These are phyloP conservation scores for Ustulina deusta DNA, from an alignment of 2,329 filamentous ascomycete species.

Conservation along the genomic window DNA sequence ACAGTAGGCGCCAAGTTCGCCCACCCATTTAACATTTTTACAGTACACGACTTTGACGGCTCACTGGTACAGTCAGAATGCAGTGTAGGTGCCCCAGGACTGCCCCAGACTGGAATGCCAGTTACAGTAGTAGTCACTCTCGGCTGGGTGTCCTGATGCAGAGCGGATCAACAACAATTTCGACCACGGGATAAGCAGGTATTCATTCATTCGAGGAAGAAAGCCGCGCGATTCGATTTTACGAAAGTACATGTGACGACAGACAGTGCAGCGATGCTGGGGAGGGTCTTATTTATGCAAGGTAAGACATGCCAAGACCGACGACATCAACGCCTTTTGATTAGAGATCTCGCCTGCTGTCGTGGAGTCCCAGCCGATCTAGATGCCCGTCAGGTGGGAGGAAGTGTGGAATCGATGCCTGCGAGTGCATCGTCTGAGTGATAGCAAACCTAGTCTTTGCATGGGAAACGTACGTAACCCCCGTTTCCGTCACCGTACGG, in stretches of 20 bases:
- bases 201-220: slow-evolving; percentile 6
- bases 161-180: slow-evolving; percentile 23
- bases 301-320: slow-evolving; percentile 35
- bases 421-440: slow-evolving; percentile 23
- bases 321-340: slow-evolving; percentile 12
- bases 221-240: slow-evolving; percentile 7
- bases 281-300: slow-evolving; percentile 30
- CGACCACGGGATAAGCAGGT: not conserved
- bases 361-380: slow-evolving; percentile 31
- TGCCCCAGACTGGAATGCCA: slow-evolving; percentile 26
- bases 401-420: slow-evolving; percentile 14
- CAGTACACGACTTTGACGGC: not conserved
- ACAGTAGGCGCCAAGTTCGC: not conserved
- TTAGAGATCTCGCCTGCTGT: slow-evolving; percentile 29
- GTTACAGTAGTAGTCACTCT: slow-evolving; percentile 3
- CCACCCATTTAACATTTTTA: not conserved
- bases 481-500: slow-evolving; percentile 23
- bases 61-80: not conserved
- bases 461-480: slow-evolving; percentile 15
- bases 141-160: slow-evolving; percentile 24
- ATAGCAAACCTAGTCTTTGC: slow-evolving; percentile 19
- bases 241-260: not conserved
- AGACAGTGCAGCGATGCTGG: slow-evolving; percentile 18
- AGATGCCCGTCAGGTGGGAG: slow-evolving; percentile 27
- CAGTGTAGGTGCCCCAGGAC: not conserved